phyloP scores from a whole-genome alignment of 148 eudicot genomes.

The Vaccinium macrocarpon region DNA sequence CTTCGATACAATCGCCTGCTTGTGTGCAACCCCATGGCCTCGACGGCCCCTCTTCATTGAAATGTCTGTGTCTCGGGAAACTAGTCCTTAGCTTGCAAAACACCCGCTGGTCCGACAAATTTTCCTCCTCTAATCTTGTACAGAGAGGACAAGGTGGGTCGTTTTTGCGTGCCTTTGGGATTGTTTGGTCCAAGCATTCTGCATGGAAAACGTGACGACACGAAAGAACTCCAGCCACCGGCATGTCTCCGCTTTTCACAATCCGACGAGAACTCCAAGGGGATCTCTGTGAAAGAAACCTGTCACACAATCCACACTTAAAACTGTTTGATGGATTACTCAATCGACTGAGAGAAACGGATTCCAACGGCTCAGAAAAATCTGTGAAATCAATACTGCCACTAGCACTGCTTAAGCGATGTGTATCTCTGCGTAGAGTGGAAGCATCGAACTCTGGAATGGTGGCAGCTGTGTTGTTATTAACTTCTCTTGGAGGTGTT shows the following conservation, averaged over 20 bases:
- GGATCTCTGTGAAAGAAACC: slow-evolving; percentile 85
- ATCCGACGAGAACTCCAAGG: slow-evolving; percentile 90
- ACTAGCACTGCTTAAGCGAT: slow-evolving; percentile 62
- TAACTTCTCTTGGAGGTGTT: slow-evolving; percentile 38
- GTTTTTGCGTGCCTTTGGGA: slow-evolving; percentile 62
- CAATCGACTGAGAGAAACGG: slow-evolving; percentile 37
- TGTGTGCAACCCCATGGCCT: slow-evolving; percentile 77
- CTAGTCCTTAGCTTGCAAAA: slow-evolving; percentile 45
- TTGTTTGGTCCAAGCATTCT: slow-evolving; percentile 85
- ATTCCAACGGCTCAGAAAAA: slow-evolving; percentile 46
- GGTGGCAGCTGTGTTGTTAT: slow-evolving; percentile 26
- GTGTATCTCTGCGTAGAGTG: slow-evolving; percentile 45
- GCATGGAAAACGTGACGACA: slow-evolving; percentile 93
- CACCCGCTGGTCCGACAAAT: slow-evolving; percentile 44
- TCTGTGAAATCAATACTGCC: slow-evolving; percentile 63
- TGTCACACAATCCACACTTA: slow-evolving; percentile 77
- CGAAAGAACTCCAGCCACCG: slow-evolving; percentile 77
- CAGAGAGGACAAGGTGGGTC: slow-evolving; percentile 98
- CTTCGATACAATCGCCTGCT: slow-evolving; percentile 85
- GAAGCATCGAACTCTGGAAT: slow-evolving; percentile 34
- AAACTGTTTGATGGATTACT: slow-evolving; percentile 32
- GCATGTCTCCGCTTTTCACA: slow-evolving; percentile 83
- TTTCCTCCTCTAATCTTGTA: slow-evolving; percentile 43
- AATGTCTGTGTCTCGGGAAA: slow-evolving; percentile 49
- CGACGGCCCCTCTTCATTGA: slow-evolving; percentile 65